Conservation (phyloP, 2,329 filamentous ascomycete species). For the Botrytis pseudocinerea region DNA sequence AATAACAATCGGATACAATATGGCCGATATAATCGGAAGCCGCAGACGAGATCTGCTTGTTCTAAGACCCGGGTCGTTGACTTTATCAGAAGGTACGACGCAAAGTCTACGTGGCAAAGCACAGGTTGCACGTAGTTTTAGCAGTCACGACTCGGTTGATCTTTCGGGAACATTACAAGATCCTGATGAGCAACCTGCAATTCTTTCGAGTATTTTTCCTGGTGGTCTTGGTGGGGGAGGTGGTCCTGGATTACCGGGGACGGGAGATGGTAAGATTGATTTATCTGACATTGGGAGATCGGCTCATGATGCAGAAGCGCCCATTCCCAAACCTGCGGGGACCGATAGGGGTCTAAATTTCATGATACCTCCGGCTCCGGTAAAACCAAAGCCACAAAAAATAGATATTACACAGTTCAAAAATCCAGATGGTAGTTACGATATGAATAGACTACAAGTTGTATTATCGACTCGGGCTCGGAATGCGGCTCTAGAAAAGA, state of each 20-base stretch:
- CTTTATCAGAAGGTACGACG: neutral
- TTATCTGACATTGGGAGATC: neutral
- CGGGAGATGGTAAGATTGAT: neutral
- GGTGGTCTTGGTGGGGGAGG: too few relatives aligned
- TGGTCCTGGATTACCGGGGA: neutral
- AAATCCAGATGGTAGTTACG: neutral
- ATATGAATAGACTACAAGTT: neutral
- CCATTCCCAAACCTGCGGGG: neutral
- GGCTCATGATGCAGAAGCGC: neutral
- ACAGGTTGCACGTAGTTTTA: neutral
- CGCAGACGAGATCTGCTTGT: neutral
- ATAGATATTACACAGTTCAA: neutral
- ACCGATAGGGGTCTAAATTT: too few relatives aligned
- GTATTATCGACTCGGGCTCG: neutral
- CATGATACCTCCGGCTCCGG: neutral
- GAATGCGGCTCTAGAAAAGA: neutral
- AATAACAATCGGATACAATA: neutral
- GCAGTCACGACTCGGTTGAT: neutral
- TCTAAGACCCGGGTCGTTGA: neutral
- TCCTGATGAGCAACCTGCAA: neutral
- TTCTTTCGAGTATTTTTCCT: neutral
- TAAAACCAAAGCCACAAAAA: too few relatives aligned
- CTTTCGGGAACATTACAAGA: neutral
- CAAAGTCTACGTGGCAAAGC: neutral
- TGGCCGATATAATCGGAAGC: neutral